phyloP scores from a whole-genome alignment of 768 basidiomycete genomes.

The Agaricus blazei region DNA sequence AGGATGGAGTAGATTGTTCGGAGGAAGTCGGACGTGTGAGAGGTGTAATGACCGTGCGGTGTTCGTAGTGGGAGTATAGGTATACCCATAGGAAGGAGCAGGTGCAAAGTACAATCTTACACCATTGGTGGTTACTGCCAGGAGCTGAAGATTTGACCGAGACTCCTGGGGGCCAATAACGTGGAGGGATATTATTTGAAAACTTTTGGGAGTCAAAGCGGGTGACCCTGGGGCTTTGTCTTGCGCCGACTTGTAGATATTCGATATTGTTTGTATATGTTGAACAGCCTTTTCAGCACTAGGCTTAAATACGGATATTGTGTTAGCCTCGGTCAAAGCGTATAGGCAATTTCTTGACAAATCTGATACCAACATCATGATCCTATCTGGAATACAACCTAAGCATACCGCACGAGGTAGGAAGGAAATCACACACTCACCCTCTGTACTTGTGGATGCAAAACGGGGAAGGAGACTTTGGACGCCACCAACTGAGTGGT shows the following conservation, averaged over 20 bases:
- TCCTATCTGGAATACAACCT: conserved; percentile 49
- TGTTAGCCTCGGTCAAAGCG: conserved; percentile 60
- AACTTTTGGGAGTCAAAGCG: conserved; percentile 61
- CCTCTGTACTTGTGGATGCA: conserved; percentile 55
- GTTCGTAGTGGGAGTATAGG: conserved; percentile 33
- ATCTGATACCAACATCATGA: conserved; percentile 66
- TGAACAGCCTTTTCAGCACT: conserved; percentile 61
- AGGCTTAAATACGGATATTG: conserved; percentile 64
- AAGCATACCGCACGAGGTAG: not conserved
- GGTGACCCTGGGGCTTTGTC: conserved; percentile 80
- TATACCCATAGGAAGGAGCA: conserved; percentile 43
- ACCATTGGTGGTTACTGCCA: conserved; percentile 79
- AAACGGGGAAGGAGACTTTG: conserved; percentile 79
- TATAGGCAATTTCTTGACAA: conserved; percentile 68
- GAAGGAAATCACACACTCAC: conserved; percentile 32
- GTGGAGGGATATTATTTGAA: conserved; percentile 68
- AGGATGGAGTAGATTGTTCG: conserved; percentile 69
- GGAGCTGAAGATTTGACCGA: conserved; percentile 63
- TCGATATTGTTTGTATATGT: conserved; percentile 70
- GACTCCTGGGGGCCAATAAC: conserved; percentile 64
- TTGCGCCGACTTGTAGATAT: conserved; percentile 69
- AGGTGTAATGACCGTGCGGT: conserved; percentile 52
- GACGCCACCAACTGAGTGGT: conserved; percentile 78
- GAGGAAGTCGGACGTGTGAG: conserved; percentile 75
- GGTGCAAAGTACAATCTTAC: conserved; percentile 81